Base-by-base conservation (phyloP, 352 stramenopile genomes). In the Globisporangium apiculatum region DNA sequence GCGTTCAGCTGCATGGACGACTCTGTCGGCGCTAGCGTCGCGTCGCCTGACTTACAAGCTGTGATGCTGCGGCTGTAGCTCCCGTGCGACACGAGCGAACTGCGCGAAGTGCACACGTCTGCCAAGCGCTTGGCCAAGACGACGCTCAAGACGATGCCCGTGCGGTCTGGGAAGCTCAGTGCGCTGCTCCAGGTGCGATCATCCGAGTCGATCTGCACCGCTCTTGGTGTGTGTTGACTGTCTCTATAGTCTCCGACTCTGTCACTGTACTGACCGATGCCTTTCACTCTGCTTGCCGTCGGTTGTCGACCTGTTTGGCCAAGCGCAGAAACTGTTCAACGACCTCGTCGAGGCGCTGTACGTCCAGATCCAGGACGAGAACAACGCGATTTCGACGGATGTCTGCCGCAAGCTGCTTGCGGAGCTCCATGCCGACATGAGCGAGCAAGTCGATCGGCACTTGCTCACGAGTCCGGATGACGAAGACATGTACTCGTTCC, bases 301-400 rank as follows among this genome's bases (percentile, higher is more conserved):
- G 24, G 24, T 3, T 31, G 24, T 31, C 24, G 24, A 31, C 24
- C 24, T 31, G 24, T 31, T 31, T 31, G 24, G n/a, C 31, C 14
- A 53, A n/a, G 41, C 8, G 24, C 51, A 92, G 79, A 90, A 89
- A 89, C 61, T 93, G 35, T 93, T 91, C 60, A 77, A 82, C 55
- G 76, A 91, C 41, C 68, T 89, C 36, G 69, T 93, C 17, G 68
- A 84, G 37, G 89, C 83, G 5, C 58, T 87, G 24, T 91, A 79
- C 43, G 43, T 66, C 4, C 83, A 76, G 37, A 84, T 89, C 58
- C 65, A 79, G 54, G 79, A 91, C n/a, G 72, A 89, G 46, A 93
- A 91, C 58, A 76, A 89, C 51, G 67, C 69, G 2, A 58, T 89
- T 17, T 93, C 80, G 2, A 79, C 73, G 0, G 67, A 86, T 6